phyloP scores from a whole-genome alignment of 345 rosid genomes.

The Toxicodendron radicans region DNA sequence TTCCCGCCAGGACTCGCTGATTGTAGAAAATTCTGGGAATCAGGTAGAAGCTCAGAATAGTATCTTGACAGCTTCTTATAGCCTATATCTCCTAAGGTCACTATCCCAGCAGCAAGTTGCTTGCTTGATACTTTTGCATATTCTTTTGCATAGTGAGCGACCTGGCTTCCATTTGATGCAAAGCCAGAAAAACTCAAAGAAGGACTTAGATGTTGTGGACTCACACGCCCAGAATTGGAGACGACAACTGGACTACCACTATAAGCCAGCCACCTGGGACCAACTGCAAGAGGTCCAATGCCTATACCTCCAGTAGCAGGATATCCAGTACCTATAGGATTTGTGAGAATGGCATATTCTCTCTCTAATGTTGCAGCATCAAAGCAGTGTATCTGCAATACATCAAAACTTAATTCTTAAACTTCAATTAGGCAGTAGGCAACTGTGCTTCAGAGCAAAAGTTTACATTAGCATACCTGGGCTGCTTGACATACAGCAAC shows the following conservation, averaged over 20 bases:
- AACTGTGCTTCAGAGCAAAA: background rate
- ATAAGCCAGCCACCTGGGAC: slow-evolving; percentile 94
- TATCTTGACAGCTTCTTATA: slow-evolving; percentile 67
- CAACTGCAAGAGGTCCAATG: slow-evolving; percentile 93
- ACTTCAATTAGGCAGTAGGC: background rate
- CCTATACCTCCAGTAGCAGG: slow-evolving; percentile 68
- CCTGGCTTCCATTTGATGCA: slow-evolving; percentile 53
- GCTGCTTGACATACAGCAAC: slow-evolving; percentile 76
- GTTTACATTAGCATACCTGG: slow-evolving; percentile 55
- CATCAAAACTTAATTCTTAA: slow-evolving; percentile 16
- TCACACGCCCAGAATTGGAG: slow-evolving; percentile 52
- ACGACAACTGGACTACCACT: slow-evolving; percentile 66
- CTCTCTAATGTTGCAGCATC: slow-evolving; percentile 59
- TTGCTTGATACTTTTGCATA: slow-evolving; percentile 90
- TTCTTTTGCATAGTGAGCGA: slow-evolving; percentile 81
- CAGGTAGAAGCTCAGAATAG: slow-evolving; percentile 75
- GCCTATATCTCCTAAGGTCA: slow-evolving; percentile 82
- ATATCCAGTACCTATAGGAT: slow-evolving; percentile 47
- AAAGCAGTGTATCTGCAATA: slow-evolving; percentile 85
- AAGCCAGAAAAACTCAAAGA: slow-evolving; percentile 51
- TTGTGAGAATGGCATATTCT: slow-evolving; percentile 65
- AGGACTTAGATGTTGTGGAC: slow-evolving; percentile 61
- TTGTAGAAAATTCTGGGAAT: slow-evolving; percentile 47
- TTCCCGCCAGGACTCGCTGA: slow-evolving; percentile 54
- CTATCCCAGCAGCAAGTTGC: slow-evolving; percentile 88